These are phyloP conservation scores for Peronospora belbahrii DNA, from an alignment of 352 stramenopile genomes.

Conservation along the genomic window DNA sequence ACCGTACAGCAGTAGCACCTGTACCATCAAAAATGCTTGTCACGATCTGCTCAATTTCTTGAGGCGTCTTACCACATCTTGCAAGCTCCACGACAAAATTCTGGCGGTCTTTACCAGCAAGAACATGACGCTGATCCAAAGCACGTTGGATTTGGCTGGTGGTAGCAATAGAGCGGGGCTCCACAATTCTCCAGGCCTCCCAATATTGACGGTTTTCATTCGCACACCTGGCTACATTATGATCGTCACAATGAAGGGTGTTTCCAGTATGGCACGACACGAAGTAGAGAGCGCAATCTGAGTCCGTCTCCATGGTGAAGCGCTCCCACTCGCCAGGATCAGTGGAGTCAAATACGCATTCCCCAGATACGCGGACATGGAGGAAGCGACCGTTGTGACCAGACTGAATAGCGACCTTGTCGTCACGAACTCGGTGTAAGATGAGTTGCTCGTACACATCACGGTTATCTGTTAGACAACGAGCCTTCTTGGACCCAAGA, in stretches of 20 bases:
- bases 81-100: slow-evolving; percentile 23
- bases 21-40: slow-evolving; percentile 16
- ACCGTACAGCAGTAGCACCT: neutral
- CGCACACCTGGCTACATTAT: slow-evolving; percentile 13
- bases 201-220: slow-evolving; percentile 15
- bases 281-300: slow-evolving; percentile 19
- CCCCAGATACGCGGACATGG: slow-evolving; percentile 18
- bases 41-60: slow-evolving; percentile 28
- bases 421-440: slow-evolving; percentile 22
- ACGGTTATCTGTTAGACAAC: slow-evolving; percentile 20
- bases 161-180: slow-evolving; percentile 2
- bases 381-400: slow-evolving; percentile 20
- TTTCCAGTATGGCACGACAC: slow-evolving; percentile 25
- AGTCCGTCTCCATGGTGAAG: slow-evolving; percentile 31
- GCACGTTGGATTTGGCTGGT: neutral
- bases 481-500: slow-evolving; percentile 26
- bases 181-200: slow-evolving; percentile 24
- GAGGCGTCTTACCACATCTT: slow-evolving; percentile 17
- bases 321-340: slow-evolving; percentile 21
- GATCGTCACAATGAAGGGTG: slow-evolving; percentile 20
- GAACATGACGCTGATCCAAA: neutral
- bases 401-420: slow-evolving; percentile 29
- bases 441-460: slow-evolving; percentile 26
- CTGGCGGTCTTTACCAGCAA: slow-evolving; percentile 9
- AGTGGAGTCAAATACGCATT: slow-evolving; percentile 28